Percentiles rank a stretch among this genome's conserved stretches.
These are phyloP conservation scores for Xylaria sp. DNA, from an alignment of 495 filamentous ascomycete genomes.

Conservation along the genomic window DNA sequence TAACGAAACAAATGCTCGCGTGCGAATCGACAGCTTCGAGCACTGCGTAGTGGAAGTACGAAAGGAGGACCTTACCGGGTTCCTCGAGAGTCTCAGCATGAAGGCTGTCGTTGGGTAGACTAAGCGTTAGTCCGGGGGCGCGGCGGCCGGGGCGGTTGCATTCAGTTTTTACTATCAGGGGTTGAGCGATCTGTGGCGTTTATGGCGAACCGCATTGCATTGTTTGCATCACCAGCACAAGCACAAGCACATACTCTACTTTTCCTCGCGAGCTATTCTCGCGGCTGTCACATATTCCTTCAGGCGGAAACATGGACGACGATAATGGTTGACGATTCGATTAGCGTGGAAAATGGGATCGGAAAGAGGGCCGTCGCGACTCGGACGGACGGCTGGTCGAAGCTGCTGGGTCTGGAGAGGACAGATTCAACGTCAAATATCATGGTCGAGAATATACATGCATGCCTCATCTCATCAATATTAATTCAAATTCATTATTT, in stretches of 20 bases:
- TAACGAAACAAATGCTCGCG: conserved; percentile 84
- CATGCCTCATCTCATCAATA: conserved; percentile 27
- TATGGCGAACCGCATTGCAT: conserved; percentile 27
- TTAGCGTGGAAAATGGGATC: conserved; percentile 19
- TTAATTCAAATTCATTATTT: conserved; percentile 11
- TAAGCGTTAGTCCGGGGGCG: neutral
- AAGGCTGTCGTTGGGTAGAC: conserved; percentile 85
- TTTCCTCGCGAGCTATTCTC: conserved; percentile 12
- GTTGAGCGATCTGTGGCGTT: conserved; percentile 26
- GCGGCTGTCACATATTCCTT: conserved; percentile 17
- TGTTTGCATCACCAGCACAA: conserved; percentile 11
- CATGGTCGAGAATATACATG: conserved; percentile 18
- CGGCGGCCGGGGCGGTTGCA: conserved; percentile 5
- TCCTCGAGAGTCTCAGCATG: conserved; percentile 90
- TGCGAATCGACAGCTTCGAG: conserved; percentile 96
- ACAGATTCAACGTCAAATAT: conserved; percentile 19
- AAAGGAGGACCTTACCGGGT: conserved; percentile 91
- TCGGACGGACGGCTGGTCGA: neutral
- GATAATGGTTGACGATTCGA: conserved; percentile 27
- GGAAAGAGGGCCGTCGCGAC: neutral
- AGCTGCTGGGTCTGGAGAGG: conserved; percentile 2
- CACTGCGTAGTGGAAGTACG: conserved; percentile 95
- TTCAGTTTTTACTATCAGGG: conserved; percentile 12
- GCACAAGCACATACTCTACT: neutral
- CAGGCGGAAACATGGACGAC: conserved; percentile 1